phyloP scores from a whole-genome alignment of 352 stramenopile genomes.

The Phytopythium helicoides region DNA sequence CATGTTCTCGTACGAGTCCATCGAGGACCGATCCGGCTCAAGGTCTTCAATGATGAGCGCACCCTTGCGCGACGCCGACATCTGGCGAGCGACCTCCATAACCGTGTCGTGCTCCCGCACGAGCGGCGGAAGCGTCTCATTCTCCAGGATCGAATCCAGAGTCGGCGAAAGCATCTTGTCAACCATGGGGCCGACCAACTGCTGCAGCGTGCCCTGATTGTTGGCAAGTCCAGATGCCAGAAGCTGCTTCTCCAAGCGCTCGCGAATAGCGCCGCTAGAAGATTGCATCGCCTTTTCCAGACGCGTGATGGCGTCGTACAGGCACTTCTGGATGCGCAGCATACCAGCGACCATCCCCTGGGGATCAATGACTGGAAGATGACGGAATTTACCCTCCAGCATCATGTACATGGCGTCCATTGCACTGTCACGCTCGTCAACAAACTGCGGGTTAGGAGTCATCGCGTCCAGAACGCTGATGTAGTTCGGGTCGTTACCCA shows the following conservation, averaged over 20 bases:
- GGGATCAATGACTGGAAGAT: conserved; percentile 94
- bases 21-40: conserved; percentile 36
- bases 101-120: conserved; percentile 76
- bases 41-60: conserved; percentile 79
- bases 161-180: conserved; percentile 85
- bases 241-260: conserved; percentile 79
- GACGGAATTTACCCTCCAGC: conserved; percentile 92
- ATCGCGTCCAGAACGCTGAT: conserved; percentile 84
- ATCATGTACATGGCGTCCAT: conserved; percentile 92
- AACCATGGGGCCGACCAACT: conserved; percentile 80
- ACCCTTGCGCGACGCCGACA: conserved; percentile 79
- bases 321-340: conserved; percentile 98
- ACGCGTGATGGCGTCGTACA: conserved; percentile 98
- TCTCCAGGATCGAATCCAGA: conserved; percentile 77
- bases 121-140: conserved; percentile 73
- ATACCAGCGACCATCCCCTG: conserved; percentile 93
- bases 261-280: conserved; percentile 64
- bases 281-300: conserved; percentile 91
- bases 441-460: conserved; percentile 88
- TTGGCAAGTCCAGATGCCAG: conserved; percentile 56
- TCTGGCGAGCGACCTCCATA: conserved; percentile 84
- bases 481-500: conserved; percentile 84
- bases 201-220: conserved; percentile 63
- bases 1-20: conserved; percentile 22
- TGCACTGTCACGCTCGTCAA: conserved; percentile 84